Evolutionary conservation across 2,329 filamentous ascomycete genomes (phyloP).

Genomic region (Rutstroemia sydowiana): DNA sequence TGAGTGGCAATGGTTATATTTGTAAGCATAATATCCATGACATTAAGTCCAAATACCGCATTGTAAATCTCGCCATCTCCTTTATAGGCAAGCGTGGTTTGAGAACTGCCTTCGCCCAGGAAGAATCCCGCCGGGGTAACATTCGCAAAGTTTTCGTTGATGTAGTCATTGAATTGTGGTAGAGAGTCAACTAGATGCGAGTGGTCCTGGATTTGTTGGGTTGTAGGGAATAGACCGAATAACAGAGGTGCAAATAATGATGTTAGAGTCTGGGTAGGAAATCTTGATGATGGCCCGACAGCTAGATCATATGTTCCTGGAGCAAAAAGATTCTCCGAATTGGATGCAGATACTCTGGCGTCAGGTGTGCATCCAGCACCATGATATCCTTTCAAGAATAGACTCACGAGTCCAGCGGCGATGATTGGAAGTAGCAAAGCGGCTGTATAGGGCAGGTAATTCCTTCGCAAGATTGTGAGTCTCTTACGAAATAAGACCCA

Average conservation of each 20-base stretch:
- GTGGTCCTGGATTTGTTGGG: constrained; percentile 12
- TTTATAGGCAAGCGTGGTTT: constrained; percentile 64
- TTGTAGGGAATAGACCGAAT: constrained; percentile 16
- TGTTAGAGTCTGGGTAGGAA: constrained; percentile 28
- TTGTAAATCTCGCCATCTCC: constrained; percentile 52
- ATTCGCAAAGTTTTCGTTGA: constrained; percentile 55
- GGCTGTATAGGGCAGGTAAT: constrained; percentile 67
- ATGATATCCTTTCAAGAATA: constrained; percentile 58
- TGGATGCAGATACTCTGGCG: constrained; percentile 38
- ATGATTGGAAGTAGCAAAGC: constrained; percentile 73
- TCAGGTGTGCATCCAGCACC: constrained; percentile 45
- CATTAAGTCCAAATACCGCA: constrained; percentile 56
- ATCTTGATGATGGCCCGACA: constrained; percentile 38
- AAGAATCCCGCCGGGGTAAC: constrained; percentile 77
- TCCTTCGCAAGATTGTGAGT: constrained; percentile 67
- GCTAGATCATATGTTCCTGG: constrained; percentile 26
- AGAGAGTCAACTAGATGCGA: constrained; percentile 49
- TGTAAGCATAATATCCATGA: constrained; percentile 57
- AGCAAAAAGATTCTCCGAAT: constrained; percentile 20
- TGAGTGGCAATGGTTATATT: constrained; percentile 63
- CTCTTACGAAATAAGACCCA: constrained; percentile 73
- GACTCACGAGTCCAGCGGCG: constrained; percentile 69
- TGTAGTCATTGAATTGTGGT: constrained; percentile 59
- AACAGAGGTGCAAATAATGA: constrained; percentile 21
- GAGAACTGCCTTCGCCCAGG: constrained; percentile 52